Conservation (phyloP, 108 stramenopile species). For the Nitzschia inconspicua region DNA sequence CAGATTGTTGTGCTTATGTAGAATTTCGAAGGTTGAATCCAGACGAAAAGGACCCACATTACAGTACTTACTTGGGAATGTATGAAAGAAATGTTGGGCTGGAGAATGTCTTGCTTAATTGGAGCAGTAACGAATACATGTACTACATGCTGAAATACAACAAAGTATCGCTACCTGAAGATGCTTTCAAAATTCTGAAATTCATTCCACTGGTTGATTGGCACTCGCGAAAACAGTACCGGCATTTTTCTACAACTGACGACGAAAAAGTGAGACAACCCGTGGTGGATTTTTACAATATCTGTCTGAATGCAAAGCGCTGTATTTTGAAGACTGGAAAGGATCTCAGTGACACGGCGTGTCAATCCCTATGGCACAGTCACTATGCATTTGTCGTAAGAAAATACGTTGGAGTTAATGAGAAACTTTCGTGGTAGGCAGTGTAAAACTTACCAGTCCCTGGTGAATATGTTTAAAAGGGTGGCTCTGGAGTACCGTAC, state of each 20-base stretch:
- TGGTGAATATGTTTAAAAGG: no score
- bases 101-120: constrained; percentile 40
- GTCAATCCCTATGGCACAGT: constrained; percentile 36
- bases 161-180: constrained; percentile 35
- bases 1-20: constrained; percentile 23
- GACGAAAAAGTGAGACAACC: constrained; percentile 40
- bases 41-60: constrained; percentile 38
- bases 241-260: constrained; percentile 24
- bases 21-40: constrained; percentile 43
- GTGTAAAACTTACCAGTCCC: no score
- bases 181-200: constrained; percentile 46
- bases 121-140: constrained; percentile 62
- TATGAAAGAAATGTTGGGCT: constrained; percentile 45
- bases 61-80: constrained; percentile 33
- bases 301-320: constrained; percentile 17
- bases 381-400: constrained; percentile 45
- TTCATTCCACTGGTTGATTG: constrained; percentile 43
- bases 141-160: constrained; percentile 57
- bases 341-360: constrained; percentile 49
- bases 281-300: constrained; percentile 44
- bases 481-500: no score
- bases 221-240: constrained; percentile 41
- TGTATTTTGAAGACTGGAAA: constrained; percentile 7
- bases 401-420: no score
- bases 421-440: no score